Base-by-base conservation (phyloP, 495 filamentous ascomycete species). In the Annulohypoxylon bovei region DNA sequence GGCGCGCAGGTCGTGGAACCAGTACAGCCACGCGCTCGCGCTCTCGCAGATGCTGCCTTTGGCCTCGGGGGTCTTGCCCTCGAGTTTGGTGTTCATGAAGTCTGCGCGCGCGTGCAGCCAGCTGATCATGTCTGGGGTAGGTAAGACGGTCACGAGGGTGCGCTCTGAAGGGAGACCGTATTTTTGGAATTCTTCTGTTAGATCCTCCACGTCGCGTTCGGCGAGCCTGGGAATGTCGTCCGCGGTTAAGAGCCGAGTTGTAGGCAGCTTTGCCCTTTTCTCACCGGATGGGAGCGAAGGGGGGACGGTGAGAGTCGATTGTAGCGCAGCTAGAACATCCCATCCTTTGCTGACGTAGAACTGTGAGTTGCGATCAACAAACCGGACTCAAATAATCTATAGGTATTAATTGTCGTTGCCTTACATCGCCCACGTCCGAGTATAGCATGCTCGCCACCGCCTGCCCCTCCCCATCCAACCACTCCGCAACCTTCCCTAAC, bases 391-490 rank as follows among this genome's bases (percentile, higher is more conserved):
- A 32, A 2, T 0, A n/a, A 16, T 16, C n/a, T n/a, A n/a, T n/a
- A n/a, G n/a, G n/a, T n/a, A n/a, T n/a, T n/a, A n/a, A n/a, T n/a
- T n/a, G n/a, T 2, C 1, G 3, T 20, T 9, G 12, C 23, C 55
- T 28, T 70, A 75, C 73, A 2, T 73, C 67, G 50, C 73, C 73
- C 2, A 75, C 55, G 14, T 72, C 67, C 11, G 70, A 70, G 53
- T 73, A 76, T 32, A 76, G 32, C 33, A 73, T 76, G 32, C 67
- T 76, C 6, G 73, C 73, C 14, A 32, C 62, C 18, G 70, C 70
- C 3, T 44, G 18, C 7, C 70, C 73, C 3, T 62, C 62, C 1
- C 70, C 70, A 39, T 76, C 73, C 6, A 73, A 14, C 73, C 73
- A 76, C 40, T 68, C 63, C 2, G 73, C 73, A 33, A 75, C 66